Percentiles rank a stretch among this genome's conserved stretches.
Conservation (phyloP, 169 alveolate genomes). For the Plasmodium relictum region DNA sequence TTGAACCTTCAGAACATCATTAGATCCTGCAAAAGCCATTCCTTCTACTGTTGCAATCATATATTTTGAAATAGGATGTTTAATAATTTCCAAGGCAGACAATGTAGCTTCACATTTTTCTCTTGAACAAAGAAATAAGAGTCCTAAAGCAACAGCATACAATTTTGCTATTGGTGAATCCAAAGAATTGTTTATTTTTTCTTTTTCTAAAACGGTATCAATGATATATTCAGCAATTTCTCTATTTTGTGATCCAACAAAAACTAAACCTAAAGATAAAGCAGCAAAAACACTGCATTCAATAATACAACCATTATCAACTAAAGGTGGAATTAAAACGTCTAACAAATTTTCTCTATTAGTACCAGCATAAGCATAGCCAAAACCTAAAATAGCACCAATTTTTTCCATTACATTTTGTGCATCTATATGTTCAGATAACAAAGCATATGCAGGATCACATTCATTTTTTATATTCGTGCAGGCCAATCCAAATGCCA, state of each 20-base stretch:
- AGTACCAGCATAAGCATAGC: constrained; percentile 98
- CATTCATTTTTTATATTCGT: constrained; percentile 95
- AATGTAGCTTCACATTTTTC: constrained; percentile 93
- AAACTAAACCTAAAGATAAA: constrained; percentile 95
- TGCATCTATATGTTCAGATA: constrained; percentile 93
- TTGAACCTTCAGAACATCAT: constrained; percentile 97
- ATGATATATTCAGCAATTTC: constrained; percentile 95
- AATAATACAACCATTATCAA: constrained; percentile 90
- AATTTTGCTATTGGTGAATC: constrained; percentile 36
- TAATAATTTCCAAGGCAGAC: constrained; percentile 91
- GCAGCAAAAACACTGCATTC: constrained; percentile 98
- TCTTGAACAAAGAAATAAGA: constrained; percentile 92
- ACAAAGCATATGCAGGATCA: constrained; percentile 97
- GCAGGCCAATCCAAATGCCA: constrained; percentile 95
- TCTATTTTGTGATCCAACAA: constrained; percentile 96
- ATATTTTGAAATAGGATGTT: constrained; percentile 84
- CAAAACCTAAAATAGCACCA: constrained; percentile 97
- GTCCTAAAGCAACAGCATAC: constrained; percentile 92
- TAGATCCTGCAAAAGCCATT: constrained; percentile 98
- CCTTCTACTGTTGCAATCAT: constrained; percentile 92
- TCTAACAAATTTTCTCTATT: constrained; percentile 94
- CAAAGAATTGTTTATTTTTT: constrained; percentile 69
- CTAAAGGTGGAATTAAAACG: constrained; percentile 90
- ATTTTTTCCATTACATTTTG: constrained; percentile 86
- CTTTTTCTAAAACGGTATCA: constrained; percentile 92